These are phyloP conservation scores for Nothophoma quercina DNA, from an alignment of 2,329 filamentous ascomycete genomes.

Conservation along the genomic window DNA sequence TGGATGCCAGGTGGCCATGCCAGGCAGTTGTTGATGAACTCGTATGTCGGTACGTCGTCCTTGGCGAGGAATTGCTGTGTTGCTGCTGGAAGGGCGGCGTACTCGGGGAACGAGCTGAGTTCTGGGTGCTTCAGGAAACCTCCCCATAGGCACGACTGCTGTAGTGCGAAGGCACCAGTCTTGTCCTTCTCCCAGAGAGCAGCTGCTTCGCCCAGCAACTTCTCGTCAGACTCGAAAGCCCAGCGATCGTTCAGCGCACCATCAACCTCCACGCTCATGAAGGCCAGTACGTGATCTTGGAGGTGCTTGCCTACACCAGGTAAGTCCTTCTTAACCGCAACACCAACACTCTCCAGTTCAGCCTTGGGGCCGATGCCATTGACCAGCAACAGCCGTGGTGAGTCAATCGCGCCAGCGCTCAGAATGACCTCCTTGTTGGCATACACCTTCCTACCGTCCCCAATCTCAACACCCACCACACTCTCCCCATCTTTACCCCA, in stretches of 20 bases:
- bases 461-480: constrained; percentile 39
- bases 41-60: constrained; percentile 65
- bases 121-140: constrained; percentile 60
- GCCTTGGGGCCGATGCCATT: constrained; percentile 58
- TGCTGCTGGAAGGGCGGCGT: constrained; percentile 54
- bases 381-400: constrained; percentile 54
- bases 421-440: constrained; percentile 46
- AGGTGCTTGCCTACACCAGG: constrained; percentile 56
- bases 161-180: constrained; percentile 42
- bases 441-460: constrained; percentile 33
- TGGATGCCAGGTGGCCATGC: constrained; percentile 37
- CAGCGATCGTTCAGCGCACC: constrained; percentile 49
- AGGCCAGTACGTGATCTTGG: constrained; percentile 55
- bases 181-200: constrained; percentile 53
- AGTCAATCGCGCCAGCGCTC: constrained; percentile 44
- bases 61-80: constrained; percentile 56
- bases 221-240: constrained; percentile 45
- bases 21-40: constrained; percentile 53
- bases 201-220: constrained; percentile 53
- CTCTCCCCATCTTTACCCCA: constrained; percentile 34
- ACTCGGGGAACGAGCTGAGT: constrained; percentile 50
- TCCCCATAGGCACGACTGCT: constrained; percentile 60
- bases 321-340: constrained; percentile 51
- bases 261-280: constrained; percentile 56
- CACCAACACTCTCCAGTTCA: constrained; percentile 53